phyloP scores from a whole-genome alignment of 2,329 filamentous ascomycete species.

The Colletotrichum camelliae region DNA sequence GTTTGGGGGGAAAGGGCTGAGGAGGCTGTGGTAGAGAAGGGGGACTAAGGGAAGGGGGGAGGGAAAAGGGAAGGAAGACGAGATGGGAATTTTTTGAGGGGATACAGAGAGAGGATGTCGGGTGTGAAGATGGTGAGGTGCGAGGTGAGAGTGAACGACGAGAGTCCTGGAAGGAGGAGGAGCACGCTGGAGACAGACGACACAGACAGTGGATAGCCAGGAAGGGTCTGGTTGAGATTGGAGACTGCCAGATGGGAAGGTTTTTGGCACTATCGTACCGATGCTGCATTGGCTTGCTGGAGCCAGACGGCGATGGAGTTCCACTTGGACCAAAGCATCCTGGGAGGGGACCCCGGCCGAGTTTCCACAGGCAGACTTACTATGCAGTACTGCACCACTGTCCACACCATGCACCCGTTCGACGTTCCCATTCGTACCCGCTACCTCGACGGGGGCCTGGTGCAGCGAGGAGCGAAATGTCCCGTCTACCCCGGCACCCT shows the following conservation, averaged over 20 bases:
- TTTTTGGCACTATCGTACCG: constrained; percentile 19
- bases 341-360: not conserved
- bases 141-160: not conserved
- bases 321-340: constrained; percentile 5
- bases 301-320: constrained; percentile 17
- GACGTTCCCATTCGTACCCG: not conserved
- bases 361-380: not conserved
- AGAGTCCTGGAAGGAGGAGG: not conserved
- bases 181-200: not conserved
- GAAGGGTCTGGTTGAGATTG: constrained; percentile 3
- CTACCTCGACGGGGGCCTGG: not conserved
- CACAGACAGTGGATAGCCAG: not conserved
- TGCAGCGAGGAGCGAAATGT: not conserved
- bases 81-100: constrained; percentile 17
- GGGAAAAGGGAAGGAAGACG: constrained; percentile 4
- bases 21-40: constrained; percentile 18
- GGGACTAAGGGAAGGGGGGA: not conserved
- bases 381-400: not conserved
- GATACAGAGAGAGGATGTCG: constrained; percentile 17
- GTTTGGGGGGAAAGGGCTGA: constrained; percentile 11
- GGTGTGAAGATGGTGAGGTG: not conserved
- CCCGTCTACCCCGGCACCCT: constrained; percentile 4
- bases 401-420: not conserved
- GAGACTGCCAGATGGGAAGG: constrained; percentile 24
- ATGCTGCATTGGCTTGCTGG: constrained; percentile 21